phyloP scores from a whole-genome alignment of 352 stramenopile genomes.

The Thraustochytrium striatum region DNA sequence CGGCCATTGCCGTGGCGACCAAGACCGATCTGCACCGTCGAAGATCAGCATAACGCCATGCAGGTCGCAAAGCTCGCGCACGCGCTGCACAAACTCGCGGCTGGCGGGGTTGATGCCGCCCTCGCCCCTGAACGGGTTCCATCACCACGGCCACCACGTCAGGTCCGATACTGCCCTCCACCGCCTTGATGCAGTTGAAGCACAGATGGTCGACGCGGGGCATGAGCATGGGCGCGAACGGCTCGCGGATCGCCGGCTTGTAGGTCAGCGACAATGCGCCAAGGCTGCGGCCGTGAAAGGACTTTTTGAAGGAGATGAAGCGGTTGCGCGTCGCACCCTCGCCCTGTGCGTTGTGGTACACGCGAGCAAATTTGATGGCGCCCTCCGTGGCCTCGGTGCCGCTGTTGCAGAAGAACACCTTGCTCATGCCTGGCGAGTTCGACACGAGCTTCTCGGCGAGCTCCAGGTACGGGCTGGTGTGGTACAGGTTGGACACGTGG shows the following conservation, averaged over 20 bases:
- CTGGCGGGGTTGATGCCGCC: slow-evolving; percentile 68
- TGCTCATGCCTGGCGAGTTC: slow-evolving; percentile 86
- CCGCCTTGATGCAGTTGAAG: slow-evolving; percentile 74
- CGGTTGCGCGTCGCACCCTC: slow-evolving; percentile 54
- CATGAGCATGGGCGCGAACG: slow-evolving; percentile 70
- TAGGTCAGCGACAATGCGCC: slow-evolving; percentile 72
- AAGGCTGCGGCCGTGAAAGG: slow-evolving; percentile 73
- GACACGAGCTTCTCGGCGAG: slow-evolving; percentile 89
- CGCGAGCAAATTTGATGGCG: slow-evolving; percentile 75
- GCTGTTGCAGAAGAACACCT: slow-evolving; percentile 98
- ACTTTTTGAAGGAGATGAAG: slow-evolving; percentile 78
- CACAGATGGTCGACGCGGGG: slow-evolving; percentile 68
- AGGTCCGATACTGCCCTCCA: slow-evolving; percentile 68
- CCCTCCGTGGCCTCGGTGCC: slow-evolving; percentile 82
- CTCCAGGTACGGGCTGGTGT: slow-evolving; percentile 82
- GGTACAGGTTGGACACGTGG: slow-evolving; percentile 95
- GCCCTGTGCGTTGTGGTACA: slow-evolving; percentile 63
- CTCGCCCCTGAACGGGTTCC: slow-evolving; percentile 71
- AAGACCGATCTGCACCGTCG: slow-evolving; percentile 58
- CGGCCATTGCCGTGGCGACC: slow-evolving; percentile 64
- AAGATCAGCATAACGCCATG: slow-evolving; percentile 61
- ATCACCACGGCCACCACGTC: slow-evolving; percentile 71
- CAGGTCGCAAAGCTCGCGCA: slow-evolving; percentile 71
- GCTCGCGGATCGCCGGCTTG: slow-evolving; percentile 76
- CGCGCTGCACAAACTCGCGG: slow-evolving; percentile 66